Evolutionary conservation across 768 basidiomycete species (phyloP).

Genomic region (Gloeophyllum trabeum): DNA sequence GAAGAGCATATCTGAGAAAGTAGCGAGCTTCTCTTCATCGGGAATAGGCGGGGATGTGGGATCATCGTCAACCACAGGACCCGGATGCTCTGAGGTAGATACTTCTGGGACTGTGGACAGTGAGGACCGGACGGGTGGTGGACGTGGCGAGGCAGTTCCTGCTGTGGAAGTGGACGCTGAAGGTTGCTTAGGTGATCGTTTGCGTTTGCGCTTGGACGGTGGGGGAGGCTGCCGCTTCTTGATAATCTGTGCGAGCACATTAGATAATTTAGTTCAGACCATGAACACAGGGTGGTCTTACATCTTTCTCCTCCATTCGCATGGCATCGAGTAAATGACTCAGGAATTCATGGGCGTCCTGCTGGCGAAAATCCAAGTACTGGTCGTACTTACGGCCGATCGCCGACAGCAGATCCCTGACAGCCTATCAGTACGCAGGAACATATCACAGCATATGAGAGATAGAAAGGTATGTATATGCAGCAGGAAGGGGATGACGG

Average conservation of each 20-base stretch:
- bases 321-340: conserved; percentile 84
- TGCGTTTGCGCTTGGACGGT: conserved; percentile 29
- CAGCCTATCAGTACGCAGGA: background rate
- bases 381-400: conserved; percentile 87
- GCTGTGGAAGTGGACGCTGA: background rate
- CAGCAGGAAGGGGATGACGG: no score
- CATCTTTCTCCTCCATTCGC: conserved; percentile 92
- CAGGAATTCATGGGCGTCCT: conserved; percentile 92
- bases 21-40: conserved; percentile 40
- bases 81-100: background rate
- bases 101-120: background rate
- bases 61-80: background rate
- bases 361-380: conserved; percentile 90
- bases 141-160: background rate
- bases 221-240: conserved; percentile 49
- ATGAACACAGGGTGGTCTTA: conserved; percentile 20
- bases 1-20: conserved; percentile 86
- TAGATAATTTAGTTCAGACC: conserved; percentile 1
- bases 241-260: conserved; percentile 46
- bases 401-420: conserved; percentile 49
- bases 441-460: no score
- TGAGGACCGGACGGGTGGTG: background rate
- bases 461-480: background rate
- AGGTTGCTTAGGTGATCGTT: background rate
- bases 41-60: conserved; percentile 8